A percentile compares a stretch with the other conserved stretches of the same genome.
phyloP scores from a whole-genome alignment of 305 asterid genomes.

The Fraxinus xanthoxyloides region DNA sequence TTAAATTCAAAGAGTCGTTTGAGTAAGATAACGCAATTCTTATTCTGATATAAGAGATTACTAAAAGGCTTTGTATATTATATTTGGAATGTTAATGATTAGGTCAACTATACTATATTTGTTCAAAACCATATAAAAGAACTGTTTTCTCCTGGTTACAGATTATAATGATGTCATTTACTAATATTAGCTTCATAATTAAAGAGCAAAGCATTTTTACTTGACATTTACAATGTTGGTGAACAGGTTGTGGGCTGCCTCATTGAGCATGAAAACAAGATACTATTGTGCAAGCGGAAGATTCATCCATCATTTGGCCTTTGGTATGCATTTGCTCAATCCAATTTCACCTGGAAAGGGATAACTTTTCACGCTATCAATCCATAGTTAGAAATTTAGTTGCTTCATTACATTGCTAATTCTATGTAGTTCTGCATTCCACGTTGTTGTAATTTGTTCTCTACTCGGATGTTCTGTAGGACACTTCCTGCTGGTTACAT shows the following conservation, averaged over 20 bases:
- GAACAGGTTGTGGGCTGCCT: slow-evolving; percentile 96
- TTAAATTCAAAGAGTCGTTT: neutral
- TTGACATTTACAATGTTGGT: slow-evolving; percentile 5
- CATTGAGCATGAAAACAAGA: slow-evolving; percentile 89
- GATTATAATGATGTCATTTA: neutral
- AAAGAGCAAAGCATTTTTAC: neutral
- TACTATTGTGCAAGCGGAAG: slow-evolving; percentile 81
- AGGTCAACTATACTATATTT: neutral
- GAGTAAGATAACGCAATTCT: neutral
- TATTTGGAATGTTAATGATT: neutral
- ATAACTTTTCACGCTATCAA: neutral
- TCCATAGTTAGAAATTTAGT: neutral
- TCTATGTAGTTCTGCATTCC: neutral
- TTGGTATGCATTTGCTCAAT: slow-evolving; percentile 56
- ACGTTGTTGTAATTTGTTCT: neutral
- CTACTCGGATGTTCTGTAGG: slow-evolving; percentile 39
- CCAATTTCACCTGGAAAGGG: neutral
- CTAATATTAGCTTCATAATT: neutral
- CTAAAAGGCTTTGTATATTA: neutral
- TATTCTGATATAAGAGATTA: neutral
- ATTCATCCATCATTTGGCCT: slow-evolving; percentile 94
- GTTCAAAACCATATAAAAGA: neutral
- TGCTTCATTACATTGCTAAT: neutral
- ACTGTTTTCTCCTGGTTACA: neutral
- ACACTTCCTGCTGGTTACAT: slow-evolving; percentile 98